phyloP scores from a whole-genome alignment of 2,329 filamentous ascomycete genomes.

The Epichloe coenophiala region DNA sequence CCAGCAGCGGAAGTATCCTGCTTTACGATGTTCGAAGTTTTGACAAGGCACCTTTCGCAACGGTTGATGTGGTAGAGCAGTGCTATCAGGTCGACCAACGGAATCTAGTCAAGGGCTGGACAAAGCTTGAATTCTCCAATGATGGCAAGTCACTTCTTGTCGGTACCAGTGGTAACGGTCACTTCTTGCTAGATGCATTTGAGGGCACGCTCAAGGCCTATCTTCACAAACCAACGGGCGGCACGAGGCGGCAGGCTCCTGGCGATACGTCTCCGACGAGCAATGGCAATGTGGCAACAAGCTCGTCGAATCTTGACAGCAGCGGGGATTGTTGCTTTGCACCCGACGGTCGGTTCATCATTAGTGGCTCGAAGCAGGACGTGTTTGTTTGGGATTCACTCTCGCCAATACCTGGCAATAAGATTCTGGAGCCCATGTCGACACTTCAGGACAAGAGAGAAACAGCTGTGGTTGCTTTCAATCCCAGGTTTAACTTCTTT shows the following conservation, averaged over 20 bases:
- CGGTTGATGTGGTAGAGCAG: conserved; percentile 62
- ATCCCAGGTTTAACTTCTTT: conserved; percentile 83
- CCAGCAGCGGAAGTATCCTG: conserved; percentile 63
- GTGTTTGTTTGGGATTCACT: conserved; percentile 79
- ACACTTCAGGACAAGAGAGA: conserved; percentile 54
- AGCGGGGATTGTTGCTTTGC: conserved; percentile 78
- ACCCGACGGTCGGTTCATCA: conserved; percentile 76
- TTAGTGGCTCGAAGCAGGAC: conserved; percentile 65
- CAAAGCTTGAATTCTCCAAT: conserved; percentile 87
- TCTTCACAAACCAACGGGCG: conserved; percentile 44
- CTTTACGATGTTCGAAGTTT: conserved; percentile 92
- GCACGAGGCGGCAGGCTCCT: conserved; percentile 36
- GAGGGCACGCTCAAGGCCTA: conserved; percentile 67
- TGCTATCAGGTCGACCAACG: conserved; percentile 36
- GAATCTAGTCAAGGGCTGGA: conserved; percentile 61
- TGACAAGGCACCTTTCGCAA: conserved; percentile 78
- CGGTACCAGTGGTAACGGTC: conserved; percentile 69
- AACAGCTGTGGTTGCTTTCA: conserved; percentile 69
- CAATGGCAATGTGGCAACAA: conserved; percentile 18
- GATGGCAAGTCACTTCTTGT: conserved; percentile 81
- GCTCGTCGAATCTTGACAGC: conserved; percentile 32
- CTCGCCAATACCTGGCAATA: conserved; percentile 38
- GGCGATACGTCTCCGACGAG: conserved; percentile 30
- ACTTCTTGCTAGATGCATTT: conserved; percentile 91
- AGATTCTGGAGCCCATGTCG: conserved; percentile 48